Conservation (phyloP, 192 early-diverging fungal species). For the Dispira parvispora region DNA sequence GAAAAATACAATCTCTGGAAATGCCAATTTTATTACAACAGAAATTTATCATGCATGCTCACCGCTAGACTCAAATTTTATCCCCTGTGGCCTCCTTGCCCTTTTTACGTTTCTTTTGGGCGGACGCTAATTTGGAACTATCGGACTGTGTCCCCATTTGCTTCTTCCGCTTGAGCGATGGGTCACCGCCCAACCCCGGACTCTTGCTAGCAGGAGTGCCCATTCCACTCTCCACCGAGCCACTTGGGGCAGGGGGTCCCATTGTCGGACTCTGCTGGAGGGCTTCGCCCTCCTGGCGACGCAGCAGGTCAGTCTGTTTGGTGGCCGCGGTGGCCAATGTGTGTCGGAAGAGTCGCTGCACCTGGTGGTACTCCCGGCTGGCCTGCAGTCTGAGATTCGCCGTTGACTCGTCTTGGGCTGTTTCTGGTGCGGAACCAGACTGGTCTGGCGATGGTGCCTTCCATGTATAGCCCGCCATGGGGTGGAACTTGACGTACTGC, state of each 20-base stretch:
- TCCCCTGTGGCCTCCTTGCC: too few relatives aligned
- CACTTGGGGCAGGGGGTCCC: neutral
- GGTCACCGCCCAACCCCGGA: neutral
- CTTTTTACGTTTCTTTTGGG: constrained; percentile 5
- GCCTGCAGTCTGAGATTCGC: neutral
- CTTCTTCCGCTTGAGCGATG: neutral
- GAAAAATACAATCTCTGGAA: too few relatives aligned
- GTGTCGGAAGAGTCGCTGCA: neutral
- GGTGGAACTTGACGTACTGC: constrained; percentile 24
- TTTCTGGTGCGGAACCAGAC: neutral
- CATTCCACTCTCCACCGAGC: neutral
- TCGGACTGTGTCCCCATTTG: neutral
- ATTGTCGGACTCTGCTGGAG: too few relatives aligned
- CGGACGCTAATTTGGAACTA: neutral
- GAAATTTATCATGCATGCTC: too few relatives aligned
- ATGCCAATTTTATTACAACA: too few relatives aligned
- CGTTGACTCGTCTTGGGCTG: neutral
- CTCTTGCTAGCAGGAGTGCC: neutral
- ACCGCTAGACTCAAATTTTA: too few relatives aligned
- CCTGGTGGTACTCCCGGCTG: neutral
- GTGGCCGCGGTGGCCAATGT: neutral
- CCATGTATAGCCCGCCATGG: constrained; percentile 26
- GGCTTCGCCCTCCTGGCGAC: too few relatives aligned
- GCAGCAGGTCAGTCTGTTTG: neutral
- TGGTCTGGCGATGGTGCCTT: constrained; percentile 14